A percentile compares a stretch with the other conserved stretches of the same genome.
These are phyloP conservation scores for Mycena citricolor DNA, from an alignment of 1,284 basidiomycete genomes.

Conservation along the genomic window DNA sequence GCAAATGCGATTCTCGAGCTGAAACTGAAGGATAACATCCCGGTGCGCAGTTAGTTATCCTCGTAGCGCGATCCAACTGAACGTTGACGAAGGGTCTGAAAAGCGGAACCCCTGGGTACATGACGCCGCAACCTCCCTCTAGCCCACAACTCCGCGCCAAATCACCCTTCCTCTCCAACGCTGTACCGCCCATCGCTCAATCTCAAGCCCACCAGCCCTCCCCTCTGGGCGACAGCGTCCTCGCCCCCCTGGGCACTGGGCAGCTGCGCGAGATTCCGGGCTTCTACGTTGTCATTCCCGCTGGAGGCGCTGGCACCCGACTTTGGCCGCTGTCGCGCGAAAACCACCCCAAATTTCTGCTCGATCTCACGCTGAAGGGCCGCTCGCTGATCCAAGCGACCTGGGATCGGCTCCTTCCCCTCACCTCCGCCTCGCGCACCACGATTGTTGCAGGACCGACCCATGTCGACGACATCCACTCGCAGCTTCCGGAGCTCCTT, in stretches of 20 bases:
- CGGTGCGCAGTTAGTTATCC: constrained; percentile 46
- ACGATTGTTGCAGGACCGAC: constrained; percentile 78
- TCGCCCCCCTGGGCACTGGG: constrained; percentile 51
- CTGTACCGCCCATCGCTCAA: constrained; percentile 45
- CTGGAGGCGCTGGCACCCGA: constrained; percentile 81
- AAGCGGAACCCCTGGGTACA: constrained; percentile 58
- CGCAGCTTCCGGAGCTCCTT: constrained; percentile 72
- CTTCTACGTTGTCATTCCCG: constrained; percentile 84
- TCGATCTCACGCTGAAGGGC: constrained; percentile 79
- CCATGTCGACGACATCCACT: constrained; percentile 67
- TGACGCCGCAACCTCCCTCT: constrained; percentile 63
- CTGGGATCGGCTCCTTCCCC: constrained; percentile 80
- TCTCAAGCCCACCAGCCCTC: constrained; percentile 55
- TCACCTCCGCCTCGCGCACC: constrained; percentile 65
- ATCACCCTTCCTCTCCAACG: constrained; percentile 64
- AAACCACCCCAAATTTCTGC: constrained; percentile 79
- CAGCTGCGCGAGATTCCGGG: constrained; percentile 70
- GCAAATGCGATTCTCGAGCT: constrained; percentile 73
- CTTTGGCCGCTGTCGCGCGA: constrained; percentile 84
- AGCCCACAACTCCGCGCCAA: constrained; percentile 73
- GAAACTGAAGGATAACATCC: constrained; percentile 64
- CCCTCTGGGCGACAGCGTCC: constrained; percentile 63
- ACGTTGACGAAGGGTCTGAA: constrained; percentile 22
- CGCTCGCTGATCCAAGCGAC: constrained; percentile 82
- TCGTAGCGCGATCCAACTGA: constrained; percentile 12